Conservation (phyloP, 2,329 filamentous ascomycete genomes). For the Ophiocordyceps camponoti-floridani region DNA sequence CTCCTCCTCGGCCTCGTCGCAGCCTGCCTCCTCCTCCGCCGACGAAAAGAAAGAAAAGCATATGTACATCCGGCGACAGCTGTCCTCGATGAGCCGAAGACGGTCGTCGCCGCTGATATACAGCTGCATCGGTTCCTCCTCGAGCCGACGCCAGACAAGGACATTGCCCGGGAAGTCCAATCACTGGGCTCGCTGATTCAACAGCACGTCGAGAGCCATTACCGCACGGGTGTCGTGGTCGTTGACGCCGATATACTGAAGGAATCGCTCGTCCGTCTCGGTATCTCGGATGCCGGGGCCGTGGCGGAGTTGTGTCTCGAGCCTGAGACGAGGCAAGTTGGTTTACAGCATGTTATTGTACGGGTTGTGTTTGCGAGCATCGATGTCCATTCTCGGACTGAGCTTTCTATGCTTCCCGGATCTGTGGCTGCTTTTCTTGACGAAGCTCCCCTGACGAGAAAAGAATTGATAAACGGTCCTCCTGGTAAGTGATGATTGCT, state of each 20-base stretch:
- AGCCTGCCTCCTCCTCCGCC: conserved; percentile 10
- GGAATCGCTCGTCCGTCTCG: conserved; percentile 1
- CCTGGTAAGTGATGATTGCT: not conserved
- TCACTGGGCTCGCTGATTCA: conserved; percentile 17
- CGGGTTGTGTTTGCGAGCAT: conserved; percentile 17
- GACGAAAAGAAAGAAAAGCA: conserved; percentile 1
- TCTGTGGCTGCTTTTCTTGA: conserved; percentile 12
- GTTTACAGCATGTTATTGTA: conserved; percentile 20
- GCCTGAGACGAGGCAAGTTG: conserved; percentile 12
- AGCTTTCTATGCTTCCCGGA: conserved; percentile 18
- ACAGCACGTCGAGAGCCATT: conserved; percentile 21
- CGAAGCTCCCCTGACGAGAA: not conserved
- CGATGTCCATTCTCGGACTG: conserved; percentile 9
- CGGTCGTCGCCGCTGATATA: conserved; percentile 6
- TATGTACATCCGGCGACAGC: not conserved
- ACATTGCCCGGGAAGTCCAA: conserved; percentile 14
- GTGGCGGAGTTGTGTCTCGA: conserved; percentile 14
- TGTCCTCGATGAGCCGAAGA: not conserved
- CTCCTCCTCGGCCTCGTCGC: conserved; percentile 9
- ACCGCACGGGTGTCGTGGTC: conserved; percentile 12
- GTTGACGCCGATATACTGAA: not conserved
- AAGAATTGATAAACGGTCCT: not conserved
- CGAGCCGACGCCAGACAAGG: conserved; percentile 16
- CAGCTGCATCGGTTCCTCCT: conserved; percentile 18
- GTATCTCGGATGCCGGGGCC: conserved; percentile 2